Base-by-base conservation (phyloP, 2,329 filamentous ascomycete species). In the Lachnellula subtilissima region DNA sequence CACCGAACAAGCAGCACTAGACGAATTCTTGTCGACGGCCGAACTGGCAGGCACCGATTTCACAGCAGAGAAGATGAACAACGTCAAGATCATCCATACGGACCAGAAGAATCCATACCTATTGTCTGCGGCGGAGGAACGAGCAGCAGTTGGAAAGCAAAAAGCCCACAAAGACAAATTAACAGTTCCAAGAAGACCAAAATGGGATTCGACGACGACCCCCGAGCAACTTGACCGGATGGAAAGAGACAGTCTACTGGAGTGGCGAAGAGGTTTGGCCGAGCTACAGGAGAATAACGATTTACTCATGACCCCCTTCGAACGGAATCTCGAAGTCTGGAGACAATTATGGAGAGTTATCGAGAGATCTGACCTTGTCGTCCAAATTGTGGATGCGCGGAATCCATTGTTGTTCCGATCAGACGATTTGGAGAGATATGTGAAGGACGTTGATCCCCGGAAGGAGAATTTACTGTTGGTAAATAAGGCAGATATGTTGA, bases 401-500 rank as follows among this genome's bases (percentile, higher is more conserved):
- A 97, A 97, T 72, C 94, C 94, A 2, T 78, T 99, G 17, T 81
- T 97, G 64, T 99, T 97, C 76, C 84, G 95, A 56, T 96, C 89
- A 5, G 93, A 95, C 65, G 94, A 99, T 76, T 75, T 99, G 59
- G 94, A 97, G 70, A 80, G 78, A 63, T 99, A 99, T 65, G 94
- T 99, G 67, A 95, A 96, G 74, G 91, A 95, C 65, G 88, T 97
- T 25, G 88, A 96, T 67, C 74, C 85, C 2, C 86, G 84, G 70
- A 97, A 99, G 78, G 83, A 91, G 70, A 99, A 97, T 71, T 70
- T 99, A 68, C 73, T 99, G 54, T 78, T 99, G 54, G 93, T 99
- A 69, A 99, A 99, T 79, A 99, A 99, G 79, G 92, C 94, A 47
- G 94, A 99, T 74, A 97, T 99, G 94, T 92, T 99, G 89, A 96